Percentiles rank a stretch among this genome's conserved stretches.
Evolutionary conservation across 179 eudicot genomes (phyloP).

Genomic region (Patellifolia procumbens): DNA sequence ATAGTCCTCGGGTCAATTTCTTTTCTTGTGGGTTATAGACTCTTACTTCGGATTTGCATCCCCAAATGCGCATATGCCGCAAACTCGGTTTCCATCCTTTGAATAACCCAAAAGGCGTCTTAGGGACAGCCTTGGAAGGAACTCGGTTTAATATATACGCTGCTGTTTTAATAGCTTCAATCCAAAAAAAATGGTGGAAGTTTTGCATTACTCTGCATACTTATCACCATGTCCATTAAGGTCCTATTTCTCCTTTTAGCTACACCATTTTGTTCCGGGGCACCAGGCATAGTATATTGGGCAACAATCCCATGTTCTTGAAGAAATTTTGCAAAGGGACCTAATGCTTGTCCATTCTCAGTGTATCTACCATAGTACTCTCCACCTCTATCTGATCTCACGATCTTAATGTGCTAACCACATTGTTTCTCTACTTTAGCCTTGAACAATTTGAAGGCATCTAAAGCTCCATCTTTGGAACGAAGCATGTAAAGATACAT

Average conservation of each 20-base stretch:
- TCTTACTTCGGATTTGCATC: no score
- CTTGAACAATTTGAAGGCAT: constrained; percentile 11
- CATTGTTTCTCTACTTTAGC: constrained; percentile 17
- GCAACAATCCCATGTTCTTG: constrained; percentile 6
- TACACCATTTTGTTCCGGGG: constrained; percentile 10
- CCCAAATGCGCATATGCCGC: no score
- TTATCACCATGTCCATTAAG: constrained; percentile 3
- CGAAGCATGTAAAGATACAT: not conserved
- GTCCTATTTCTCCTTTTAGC: constrained; percentile 8
- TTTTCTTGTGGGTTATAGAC: no score
- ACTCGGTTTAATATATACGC: no score
- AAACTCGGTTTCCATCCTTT: no score
- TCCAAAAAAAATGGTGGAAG: no score
- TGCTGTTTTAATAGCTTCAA: no score
- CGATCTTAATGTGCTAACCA: constrained; percentile 1
- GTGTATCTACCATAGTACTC: not conserved
- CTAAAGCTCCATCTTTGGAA: constrained; percentile 9
- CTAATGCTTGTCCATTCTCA: constrained; percentile 24
- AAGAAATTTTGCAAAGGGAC: constrained; percentile 28
- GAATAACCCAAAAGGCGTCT: no score
- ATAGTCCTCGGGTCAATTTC: no score
- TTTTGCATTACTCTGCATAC: constrained; percentile 5
- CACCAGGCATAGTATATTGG: constrained; percentile 5
- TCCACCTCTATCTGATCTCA: not conserved
- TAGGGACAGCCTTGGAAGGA: no score